Base-by-base conservation (phyloP, 2,329 filamentous ascomycete genomes). In the Metarhizium brunneum region DNA sequence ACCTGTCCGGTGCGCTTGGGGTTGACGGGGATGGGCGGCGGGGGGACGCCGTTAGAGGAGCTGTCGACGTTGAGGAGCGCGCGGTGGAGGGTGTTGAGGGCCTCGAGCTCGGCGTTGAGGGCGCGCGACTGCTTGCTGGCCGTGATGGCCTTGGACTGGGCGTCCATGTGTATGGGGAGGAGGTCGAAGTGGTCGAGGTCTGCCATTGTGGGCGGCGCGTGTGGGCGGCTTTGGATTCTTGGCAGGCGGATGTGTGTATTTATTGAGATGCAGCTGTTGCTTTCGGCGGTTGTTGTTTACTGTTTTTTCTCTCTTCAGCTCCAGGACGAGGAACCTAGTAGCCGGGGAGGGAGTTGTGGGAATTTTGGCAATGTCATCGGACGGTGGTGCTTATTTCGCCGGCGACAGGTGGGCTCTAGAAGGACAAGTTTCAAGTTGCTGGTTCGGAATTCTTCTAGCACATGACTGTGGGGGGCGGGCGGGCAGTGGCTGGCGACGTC, bases 1-100 rank as follows among this genome's bases (percentile, higher is more conserved):
- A 99, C 88, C 68, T 92, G 85, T 40, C 89, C 90, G 61, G 82
- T 86, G 66, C 92, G 90, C 76, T 96, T 96, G 53, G 90, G 92
- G 77, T 96, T 95, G 59, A 96, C 86, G 57, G 92, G 92, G 47
- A 95, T 81, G 0, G 94, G 94, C 0, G 92, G 88, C 5, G 92
- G 91, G 0, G 92, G 92, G 20, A 90, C 77, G 50, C 74, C 79
- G 57, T 82, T 79, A 6, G 86, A 82, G 35, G 76, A 71, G 48
- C 83, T 79, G 62, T 71, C 70, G 57, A 68, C 54, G 55, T 73
- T 72, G 63, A 94, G 77, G 58, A 97, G 82, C 47, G 81, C 71
- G 62, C 84, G 84, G 82, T 95, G 89, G 52, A 96, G 83, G 52
- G 72, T 67, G 78, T 96, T 96, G 58, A 97, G 84, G 47, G 84